These are phyloP conservation scores for Neofusicoccum umdonicola DNA, from an alignment of 2,329 filamentous ascomycete species.

Conservation along the genomic window DNA sequence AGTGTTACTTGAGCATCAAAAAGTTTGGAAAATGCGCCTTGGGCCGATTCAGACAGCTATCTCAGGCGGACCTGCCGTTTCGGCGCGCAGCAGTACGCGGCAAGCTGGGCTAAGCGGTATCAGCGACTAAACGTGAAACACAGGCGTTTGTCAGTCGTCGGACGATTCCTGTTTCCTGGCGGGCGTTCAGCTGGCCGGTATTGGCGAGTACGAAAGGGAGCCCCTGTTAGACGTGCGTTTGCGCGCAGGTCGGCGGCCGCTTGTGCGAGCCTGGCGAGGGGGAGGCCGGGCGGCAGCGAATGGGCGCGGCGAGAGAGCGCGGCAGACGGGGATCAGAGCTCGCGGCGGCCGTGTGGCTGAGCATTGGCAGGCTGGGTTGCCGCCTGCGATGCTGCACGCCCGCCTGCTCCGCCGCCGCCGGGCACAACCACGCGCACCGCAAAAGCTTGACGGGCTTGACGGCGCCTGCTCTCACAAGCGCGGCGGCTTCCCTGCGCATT, in stretches of 20 bases:
- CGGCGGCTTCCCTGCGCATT: not conserved
- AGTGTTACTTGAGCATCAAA: conserved; percentile 12
- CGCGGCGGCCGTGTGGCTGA: not conserved
- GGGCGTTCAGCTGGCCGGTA: not conserved
- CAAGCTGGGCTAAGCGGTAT: not conserved
- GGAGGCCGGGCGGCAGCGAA: not conserved
- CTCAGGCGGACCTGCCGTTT: too few relatives aligned
- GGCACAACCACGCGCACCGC: not conserved
- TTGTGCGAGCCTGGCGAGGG: conserved; percentile 1
- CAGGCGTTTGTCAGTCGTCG: not conserved
- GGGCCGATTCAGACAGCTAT: not conserved
- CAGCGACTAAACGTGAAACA: conserved; percentile 3
- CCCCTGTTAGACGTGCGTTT: not conserved
- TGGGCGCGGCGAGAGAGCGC: not conserved
- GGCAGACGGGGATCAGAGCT: not conserved
- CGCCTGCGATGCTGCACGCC: not conserved
- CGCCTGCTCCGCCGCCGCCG: not conserved
- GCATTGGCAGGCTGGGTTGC: not conserved
- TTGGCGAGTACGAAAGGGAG: not conserved
- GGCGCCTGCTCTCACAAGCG: not conserved
- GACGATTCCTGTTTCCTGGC: not conserved
- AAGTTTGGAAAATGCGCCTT: conserved; percentile 6
- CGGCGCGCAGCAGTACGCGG: not conserved
- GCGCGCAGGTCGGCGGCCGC: not conserved
- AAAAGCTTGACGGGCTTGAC: not conserved